phyloP scores from a whole-genome alignment of 805 yeast species.

The Ogataea haglerorum region DNA sequence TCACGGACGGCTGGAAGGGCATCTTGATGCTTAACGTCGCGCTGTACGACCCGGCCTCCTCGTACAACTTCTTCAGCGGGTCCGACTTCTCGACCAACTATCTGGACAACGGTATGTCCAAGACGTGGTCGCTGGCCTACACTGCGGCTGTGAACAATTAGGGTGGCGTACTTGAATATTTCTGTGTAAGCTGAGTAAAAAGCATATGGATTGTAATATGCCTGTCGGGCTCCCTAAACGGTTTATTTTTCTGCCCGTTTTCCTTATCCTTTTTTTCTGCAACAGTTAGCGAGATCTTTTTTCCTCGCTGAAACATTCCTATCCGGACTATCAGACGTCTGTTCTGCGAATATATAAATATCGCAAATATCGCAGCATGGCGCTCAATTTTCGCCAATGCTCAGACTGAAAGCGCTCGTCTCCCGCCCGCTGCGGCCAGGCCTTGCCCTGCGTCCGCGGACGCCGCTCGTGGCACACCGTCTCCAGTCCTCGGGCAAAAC shows the following conservation, averaged over 20 bases:
- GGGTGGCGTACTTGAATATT: neutral
- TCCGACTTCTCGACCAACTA: conserved; percentile 48
- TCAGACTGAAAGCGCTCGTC: neutral
- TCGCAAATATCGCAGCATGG: neutral
- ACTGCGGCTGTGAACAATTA: conserved; percentile 46
- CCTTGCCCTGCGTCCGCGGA: neutral
- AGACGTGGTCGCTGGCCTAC: conserved; percentile 82
- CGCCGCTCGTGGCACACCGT: neutral
- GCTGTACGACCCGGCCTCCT: conserved; percentile 59
- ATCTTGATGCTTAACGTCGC: conserved; percentile 73
- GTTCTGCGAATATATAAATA: conserved; percentile 1
- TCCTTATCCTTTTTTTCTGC: neutral
- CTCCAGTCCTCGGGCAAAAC: neutral
- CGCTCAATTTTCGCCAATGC: neutral
- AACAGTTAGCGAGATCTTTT: conserved; percentile 6
- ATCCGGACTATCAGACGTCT: neutral
- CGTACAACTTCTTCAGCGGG: conserved; percentile 62
- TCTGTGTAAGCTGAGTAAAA: neutral
- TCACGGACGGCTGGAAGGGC: conserved; percentile 77
- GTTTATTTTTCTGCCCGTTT: neutral
- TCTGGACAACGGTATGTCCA: conserved; percentile 83
- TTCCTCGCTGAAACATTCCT: conserved; percentile 9
- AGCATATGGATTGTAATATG: neutral
- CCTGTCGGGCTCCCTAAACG: neutral
- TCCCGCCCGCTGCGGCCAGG: neutral